These are phyloP conservation scores for Porogramme epimiltina DNA, from an alignment of 1,284 basidiomycete genomes.

Conservation along the genomic window DNA sequence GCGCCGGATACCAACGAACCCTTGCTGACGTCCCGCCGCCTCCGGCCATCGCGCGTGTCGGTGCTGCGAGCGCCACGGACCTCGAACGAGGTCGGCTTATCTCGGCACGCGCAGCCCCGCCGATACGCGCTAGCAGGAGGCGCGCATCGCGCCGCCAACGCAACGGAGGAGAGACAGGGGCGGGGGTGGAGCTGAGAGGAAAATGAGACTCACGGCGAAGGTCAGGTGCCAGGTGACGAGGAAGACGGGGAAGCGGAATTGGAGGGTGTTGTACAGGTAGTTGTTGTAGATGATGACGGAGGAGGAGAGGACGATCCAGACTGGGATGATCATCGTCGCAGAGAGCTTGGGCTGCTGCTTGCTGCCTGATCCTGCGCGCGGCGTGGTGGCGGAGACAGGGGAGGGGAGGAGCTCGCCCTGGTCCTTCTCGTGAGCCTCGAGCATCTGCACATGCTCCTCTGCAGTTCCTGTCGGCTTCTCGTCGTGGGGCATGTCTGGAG, in stretches of 20 bases:
- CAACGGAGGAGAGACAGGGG: too few species aligned
- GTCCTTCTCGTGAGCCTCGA: conserved; percentile 31
- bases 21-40: too few species aligned
- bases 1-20: too few species aligned
- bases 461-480: conserved; percentile 17
- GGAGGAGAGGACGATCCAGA: conserved; percentile 91
- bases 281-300: conserved; percentile 98
- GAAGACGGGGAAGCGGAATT: conserved; percentile 88
- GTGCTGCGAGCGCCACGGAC: too few species aligned
- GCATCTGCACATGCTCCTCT: conserved; percentile 29
- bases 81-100: too few species aligned
- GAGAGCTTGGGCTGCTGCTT: conserved; percentile 44
- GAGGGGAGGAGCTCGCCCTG: conserved; percentile 45
- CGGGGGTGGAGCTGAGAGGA: background rate
- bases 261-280: conserved; percentile 81
- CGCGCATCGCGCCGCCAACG: too few species aligned
- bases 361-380: conserved; percentile 39
- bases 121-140: too few species aligned
- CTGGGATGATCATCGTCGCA: conserved; percentile 72
- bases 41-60: too few species aligned
- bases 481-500: conserved; percentile 22
- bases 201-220: conserved; percentile 67
- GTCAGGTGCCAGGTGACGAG: conserved; percentile 86
- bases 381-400: conserved; percentile 46
- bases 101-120: too few species aligned